Evolutionary conservation across 2,329 filamentous ascomycete species (phyloP), one percentile per base, ranked within the genome.

Genomic region (Purpureocillium takamizusanense): DNA sequence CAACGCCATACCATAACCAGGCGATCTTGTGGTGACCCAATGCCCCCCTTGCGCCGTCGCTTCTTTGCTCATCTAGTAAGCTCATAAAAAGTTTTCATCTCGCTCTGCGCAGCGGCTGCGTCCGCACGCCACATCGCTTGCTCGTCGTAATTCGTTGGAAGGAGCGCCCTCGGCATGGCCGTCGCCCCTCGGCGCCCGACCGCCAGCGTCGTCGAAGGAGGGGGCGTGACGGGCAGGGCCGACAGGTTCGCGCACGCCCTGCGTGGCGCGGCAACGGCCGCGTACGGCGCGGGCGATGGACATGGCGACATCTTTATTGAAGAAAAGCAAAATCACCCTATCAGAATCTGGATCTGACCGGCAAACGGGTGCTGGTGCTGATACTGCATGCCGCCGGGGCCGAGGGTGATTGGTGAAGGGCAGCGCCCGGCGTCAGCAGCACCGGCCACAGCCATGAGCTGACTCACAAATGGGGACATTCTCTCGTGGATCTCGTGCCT

Each of bases 401-500:
- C 21, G 21, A 25, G 21, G 21, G 21, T 6, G 21, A 25, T 25
- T 25, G 21, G 21, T 10, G 21, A 25, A 25, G 21, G 21, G 21
- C 6, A 25, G 21, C 21, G 21, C 21, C 21, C 21, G 21, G 21
- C 21, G 21, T 25, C 21, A 25, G 21, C 21, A 25, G 21, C 21
- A 25, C 21, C 21, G 4, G 5, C 10, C 13, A 29, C 21, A 13
- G 28, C 33, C 12, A 13, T 9, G 30, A 18, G 17, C 23, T n/a
- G 35, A 37, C 48, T 41, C 32, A 51, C 41, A 33, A 48, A 54
- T 10, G 55, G 51, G 2, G 49, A 51, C 41, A 66, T 62, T 36
- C 64, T 57, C 49, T 75, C 71, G 15, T 62, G 61, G 21, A 66
- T 60, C 27, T 72, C 69, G 33, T 62, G 56, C 23, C 61, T 58